These are phyloP conservation scores for Fusarium illudens DNA, from an alignment of 2,329 filamentous ascomycete species.

Conservation along the genomic window DNA sequence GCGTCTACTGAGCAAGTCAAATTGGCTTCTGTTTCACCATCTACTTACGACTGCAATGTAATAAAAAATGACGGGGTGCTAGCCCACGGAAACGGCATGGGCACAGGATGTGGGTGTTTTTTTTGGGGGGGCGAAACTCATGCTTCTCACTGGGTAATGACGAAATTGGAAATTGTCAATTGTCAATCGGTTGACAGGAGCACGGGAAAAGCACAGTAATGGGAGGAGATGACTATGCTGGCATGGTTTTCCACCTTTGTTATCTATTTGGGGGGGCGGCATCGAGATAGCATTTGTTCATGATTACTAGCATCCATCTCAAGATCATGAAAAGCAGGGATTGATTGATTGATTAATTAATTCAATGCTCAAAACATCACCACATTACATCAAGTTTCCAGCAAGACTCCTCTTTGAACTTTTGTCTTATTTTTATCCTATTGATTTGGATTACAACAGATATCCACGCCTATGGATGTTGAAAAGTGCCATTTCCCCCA, in stretches of 20 bases:
- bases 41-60: slow-evolving; percentile 16
- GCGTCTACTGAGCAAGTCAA: slow-evolving; percentile 30
- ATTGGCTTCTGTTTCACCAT: neutral
- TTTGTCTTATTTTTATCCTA: slow-evolving; percentile 3
- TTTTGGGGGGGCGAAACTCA: slow-evolving; percentile 21
- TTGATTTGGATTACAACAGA: slow-evolving; percentile 8
- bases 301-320: slow-evolving; percentile 1
- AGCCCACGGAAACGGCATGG: slow-evolving; percentile 5
- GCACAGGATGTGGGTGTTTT: slow-evolving; percentile 22
- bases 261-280: slow-evolving; percentile 1
- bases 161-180: slow-evolving; percentile 12
- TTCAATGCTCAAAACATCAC: neutral
- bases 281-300: slow-evolving; percentile 2
- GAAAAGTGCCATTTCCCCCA: slow-evolving; percentile 5
- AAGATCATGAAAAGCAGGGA: slow-evolving; percentile 4
- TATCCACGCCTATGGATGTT: neutral
- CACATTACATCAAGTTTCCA: neutral
- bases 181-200: slow-evolving; percentile 4
- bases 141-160: slow-evolving; percentile 21
- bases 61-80: slow-evolving; percentile 21
- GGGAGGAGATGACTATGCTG: slow-evolving; percentile 32
- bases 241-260: slow-evolving; percentile 28
- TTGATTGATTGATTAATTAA: neutral
- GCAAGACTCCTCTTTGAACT: neutral
- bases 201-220: slow-evolving; percentile 8